Evolutionary conservation across 352 stramenopile genomes (phyloP).

Genomic region (Phytophthora kernoviae): DNA sequence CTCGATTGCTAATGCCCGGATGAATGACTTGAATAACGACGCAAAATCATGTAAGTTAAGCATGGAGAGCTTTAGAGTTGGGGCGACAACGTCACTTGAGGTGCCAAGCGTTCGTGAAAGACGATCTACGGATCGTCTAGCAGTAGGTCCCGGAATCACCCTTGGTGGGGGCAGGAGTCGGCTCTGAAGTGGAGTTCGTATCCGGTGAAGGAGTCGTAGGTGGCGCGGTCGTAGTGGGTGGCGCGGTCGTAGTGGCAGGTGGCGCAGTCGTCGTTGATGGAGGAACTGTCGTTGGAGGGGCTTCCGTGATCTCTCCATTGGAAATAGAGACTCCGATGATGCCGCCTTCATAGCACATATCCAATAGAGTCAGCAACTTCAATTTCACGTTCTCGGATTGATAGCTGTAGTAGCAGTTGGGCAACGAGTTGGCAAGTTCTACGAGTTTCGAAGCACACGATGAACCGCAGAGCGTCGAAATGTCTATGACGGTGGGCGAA

Average conservation of each 20-base stretch:
- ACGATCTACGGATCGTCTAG: slow-evolving; percentile 5
- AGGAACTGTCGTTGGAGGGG: slow-evolving; percentile 7
- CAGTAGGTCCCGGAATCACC: slow-evolving; percentile 14
- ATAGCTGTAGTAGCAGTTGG: slow-evolving; percentile 27
- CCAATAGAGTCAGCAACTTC: slow-evolving; percentile 17
- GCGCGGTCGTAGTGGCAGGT: slow-evolving; percentile 5
- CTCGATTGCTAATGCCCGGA: no score
- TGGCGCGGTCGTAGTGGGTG: slow-evolving; percentile 10
- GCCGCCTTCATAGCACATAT: slow-evolving; percentile 5
- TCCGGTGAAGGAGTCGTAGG: slow-evolving; percentile 1
- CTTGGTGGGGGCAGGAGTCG: slow-evolving; percentile 21
- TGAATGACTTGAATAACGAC: not conserved
- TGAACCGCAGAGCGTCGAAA: slow-evolving; percentile 14
- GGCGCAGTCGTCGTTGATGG: not conserved
- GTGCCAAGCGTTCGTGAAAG: not conserved
- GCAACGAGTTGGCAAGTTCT: slow-evolving; percentile 15
- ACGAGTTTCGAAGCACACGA: slow-evolving; percentile 20
- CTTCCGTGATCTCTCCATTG: slow-evolving; percentile 7
- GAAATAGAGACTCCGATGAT: slow-evolving; percentile 11
- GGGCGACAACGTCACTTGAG: not conserved
- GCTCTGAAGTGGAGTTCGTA: slow-evolving; percentile 16
- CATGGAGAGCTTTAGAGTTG: slow-evolving; percentile 4
- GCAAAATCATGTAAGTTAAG: not conserved
- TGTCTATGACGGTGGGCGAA: slow-evolving; percentile 10
- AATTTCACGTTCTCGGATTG: slow-evolving; percentile 23